phyloP scores from a whole-genome alignment of 225 moss, liverwort and hornwort genomes.

The Sphagnum tenellum region DNA sequence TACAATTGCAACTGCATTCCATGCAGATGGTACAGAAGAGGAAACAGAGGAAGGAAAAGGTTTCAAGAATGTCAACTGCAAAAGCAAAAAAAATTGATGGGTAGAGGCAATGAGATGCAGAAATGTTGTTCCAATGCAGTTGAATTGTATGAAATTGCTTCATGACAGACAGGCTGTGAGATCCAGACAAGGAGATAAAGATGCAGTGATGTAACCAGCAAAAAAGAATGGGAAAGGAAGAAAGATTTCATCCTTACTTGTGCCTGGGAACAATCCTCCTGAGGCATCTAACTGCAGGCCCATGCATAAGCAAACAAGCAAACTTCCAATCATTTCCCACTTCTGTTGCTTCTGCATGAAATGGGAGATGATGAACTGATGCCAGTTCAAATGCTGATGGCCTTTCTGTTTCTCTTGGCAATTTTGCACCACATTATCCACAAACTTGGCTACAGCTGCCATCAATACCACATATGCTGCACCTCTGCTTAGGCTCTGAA shows the following conservation, averaged over 20 bases:
- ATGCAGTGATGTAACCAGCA: background rate
- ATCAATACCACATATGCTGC: conserved; percentile 23
- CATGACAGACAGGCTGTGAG: too few relatives aligned
- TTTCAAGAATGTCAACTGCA: too few relatives aligned
- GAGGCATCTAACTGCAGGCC: conserved; percentile 31
- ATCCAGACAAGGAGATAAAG: background rate
- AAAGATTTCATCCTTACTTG: background rate
- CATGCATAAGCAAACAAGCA: conserved; percentile 28
- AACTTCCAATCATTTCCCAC: conserved; percentile 46
- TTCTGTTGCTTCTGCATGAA: conserved; percentile 35
- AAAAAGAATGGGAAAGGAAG: background rate
- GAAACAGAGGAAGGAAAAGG: background rate
- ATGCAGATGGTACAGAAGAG: background rate
- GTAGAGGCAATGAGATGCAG: background rate
- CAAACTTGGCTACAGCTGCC: conserved; percentile 13
- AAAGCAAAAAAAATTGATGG: background rate
- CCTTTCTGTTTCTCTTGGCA: background rate
- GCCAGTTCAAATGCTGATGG: conserved; percentile 24
- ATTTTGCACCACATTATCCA: conserved; percentile 12
- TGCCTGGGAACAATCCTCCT: conserved; percentile 7
- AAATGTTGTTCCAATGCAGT: background rate
- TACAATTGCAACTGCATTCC: background rate
- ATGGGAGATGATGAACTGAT: conserved; percentile 18
- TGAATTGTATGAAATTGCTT: too few relatives aligned
- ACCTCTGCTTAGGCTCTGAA: conserved; percentile 19